Percentiles rank a stretch among this genome's conserved stretches.
phyloP scores from a whole-genome alignment of 2,329 filamentous ascomycete species.

The Salinomyces thailandicus region DNA sequence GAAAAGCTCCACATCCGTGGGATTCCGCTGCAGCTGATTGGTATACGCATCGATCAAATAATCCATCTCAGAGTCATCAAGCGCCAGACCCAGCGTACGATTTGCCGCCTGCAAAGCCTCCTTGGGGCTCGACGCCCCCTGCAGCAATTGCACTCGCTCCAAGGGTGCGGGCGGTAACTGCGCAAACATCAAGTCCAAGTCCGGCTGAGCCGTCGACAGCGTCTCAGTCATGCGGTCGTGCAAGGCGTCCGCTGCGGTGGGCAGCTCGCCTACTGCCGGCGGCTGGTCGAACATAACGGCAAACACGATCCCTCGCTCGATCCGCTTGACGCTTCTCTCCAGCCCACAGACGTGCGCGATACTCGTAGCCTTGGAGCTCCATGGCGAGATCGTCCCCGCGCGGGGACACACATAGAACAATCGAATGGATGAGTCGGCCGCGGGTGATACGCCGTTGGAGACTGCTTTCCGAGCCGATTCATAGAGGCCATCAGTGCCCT shows the following conservation, averaged over 20 bases:
- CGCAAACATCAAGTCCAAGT: slow-evolving; percentile 67
- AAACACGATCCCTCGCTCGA: slow-evolving; percentile 78
- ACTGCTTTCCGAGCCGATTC: slow-evolving; percentile 37
- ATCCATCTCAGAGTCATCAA: slow-evolving; percentile 82
- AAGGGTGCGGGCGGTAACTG: slow-evolving; percentile 56
- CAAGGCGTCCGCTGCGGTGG: slow-evolving; percentile 59
- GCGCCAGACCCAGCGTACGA: slow-evolving; percentile 67
- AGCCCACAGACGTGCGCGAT: slow-evolving; percentile 89
- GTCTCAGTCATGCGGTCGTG: slow-evolving; percentile 95
- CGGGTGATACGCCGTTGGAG: slow-evolving; percentile 39
- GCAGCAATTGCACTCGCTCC: slow-evolving; percentile 58
- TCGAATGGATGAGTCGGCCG: slow-evolving; percentile 37
- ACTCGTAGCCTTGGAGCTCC: slow-evolving; percentile 92
- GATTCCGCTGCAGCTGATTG: slow-evolving; percentile 51
- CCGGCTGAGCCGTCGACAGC: slow-evolving; percentile 56
- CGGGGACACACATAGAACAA: slow-evolving; percentile 69
- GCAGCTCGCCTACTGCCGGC: slow-evolving; percentile 41
- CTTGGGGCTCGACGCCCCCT: slow-evolving; percentile 46
- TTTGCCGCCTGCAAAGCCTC: slow-evolving; percentile 75
- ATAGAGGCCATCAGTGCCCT: slow-evolving; percentile 34
- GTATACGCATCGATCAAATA: slow-evolving; percentile 83
- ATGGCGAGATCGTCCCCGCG: slow-evolving; percentile 76
- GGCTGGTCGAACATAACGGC: slow-evolving; percentile 49
- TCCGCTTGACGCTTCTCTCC: slow-evolving; percentile 57
- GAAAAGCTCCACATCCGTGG: slow-evolving; percentile 89